Conservation (phyloP, 768 basidiomycete genomes). For the Lepiota brunneoincarnata region DNA sequence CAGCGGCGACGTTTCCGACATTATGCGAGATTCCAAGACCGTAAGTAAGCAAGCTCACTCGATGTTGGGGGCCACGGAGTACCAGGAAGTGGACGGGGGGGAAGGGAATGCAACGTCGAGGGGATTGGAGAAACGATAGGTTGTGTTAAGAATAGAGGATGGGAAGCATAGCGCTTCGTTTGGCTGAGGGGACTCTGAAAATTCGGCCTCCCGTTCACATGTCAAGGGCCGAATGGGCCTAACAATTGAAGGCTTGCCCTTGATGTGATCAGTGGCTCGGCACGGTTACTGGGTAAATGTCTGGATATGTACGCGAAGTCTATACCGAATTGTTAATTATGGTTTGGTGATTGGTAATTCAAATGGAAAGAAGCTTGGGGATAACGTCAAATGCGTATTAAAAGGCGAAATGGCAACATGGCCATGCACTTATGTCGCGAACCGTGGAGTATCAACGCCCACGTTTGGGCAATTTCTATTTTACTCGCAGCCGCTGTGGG, state of each 20-base stretch:
- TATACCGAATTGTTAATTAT: neutral
- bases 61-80: neutral
- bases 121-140: neutral
- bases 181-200: conserved; percentile 1
- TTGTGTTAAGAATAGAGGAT: conserved; percentile 7
- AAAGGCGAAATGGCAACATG: too few relatives aligned
- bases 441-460: too few relatives aligned
- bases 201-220: conserved; percentile 7
- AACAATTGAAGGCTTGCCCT: neutral
- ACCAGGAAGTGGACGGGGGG: neutral
- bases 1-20: conserved; percentile 9
- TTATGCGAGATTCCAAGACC: neutral
- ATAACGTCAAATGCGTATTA: too few relatives aligned
- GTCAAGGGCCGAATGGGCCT: neutral
- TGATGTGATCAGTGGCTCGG: conserved; percentile 7
- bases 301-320: too few relatives aligned
- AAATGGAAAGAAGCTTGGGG: too few relatives aligned
- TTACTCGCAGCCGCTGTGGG: too few relatives aligned
- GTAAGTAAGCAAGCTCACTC: neutral
- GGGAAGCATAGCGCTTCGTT: neutral
- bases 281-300: neutral
- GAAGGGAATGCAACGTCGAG: neutral
- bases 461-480: too few relatives aligned
- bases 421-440: too few relatives aligned
- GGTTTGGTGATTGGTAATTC: neutral